Percentiles rank a stretch among this genome's conserved stretches.
These are phyloP conservation scores for Digitaria exilis DNA, from an alignment of 202 grass and related monocot genomes.

Conservation along the genomic window DNA sequence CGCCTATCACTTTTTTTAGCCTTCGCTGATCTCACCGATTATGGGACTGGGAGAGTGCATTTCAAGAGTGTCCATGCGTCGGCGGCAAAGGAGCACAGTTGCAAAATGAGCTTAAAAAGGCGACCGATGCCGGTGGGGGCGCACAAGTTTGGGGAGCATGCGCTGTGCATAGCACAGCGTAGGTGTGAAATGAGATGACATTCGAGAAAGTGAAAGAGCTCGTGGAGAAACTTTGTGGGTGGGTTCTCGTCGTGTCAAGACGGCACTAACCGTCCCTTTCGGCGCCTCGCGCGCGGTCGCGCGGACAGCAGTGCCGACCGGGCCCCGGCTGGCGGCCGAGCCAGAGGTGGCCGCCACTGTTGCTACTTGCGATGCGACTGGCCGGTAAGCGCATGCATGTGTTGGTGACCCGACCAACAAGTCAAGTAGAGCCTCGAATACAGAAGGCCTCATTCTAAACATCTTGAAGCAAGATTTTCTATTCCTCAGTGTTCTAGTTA, in stretches of 20 bases:
- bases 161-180: neutral
- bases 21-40: neutral
- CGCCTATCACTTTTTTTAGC: neutral
- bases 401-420: too few species aligned
- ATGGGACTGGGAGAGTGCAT: neutral
- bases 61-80: neutral
- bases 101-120: too few species aligned
- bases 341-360: neutral
- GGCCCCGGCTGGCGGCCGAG: neutral
- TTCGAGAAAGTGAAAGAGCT: neutral
- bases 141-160: slow-evolving; percentile 16
- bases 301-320: neutral
- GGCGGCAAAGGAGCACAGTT: neutral
- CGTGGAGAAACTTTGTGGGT: neutral
- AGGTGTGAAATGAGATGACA: neutral
- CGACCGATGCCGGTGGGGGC: neutral
- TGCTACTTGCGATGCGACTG: neutral
- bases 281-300: neutral
- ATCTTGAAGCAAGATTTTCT: too few species aligned
- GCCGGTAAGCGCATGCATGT: neutral
- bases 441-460: too few species aligned
- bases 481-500: too few species aligned
- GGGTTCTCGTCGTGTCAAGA: neutral
- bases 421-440: too few species aligned
- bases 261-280: neutral